Percentiles rank a stretch among this genome's conserved stretches.
Conservation (phyloP, 805 yeast genomes). For the Ogataea salicorniae region DNA sequence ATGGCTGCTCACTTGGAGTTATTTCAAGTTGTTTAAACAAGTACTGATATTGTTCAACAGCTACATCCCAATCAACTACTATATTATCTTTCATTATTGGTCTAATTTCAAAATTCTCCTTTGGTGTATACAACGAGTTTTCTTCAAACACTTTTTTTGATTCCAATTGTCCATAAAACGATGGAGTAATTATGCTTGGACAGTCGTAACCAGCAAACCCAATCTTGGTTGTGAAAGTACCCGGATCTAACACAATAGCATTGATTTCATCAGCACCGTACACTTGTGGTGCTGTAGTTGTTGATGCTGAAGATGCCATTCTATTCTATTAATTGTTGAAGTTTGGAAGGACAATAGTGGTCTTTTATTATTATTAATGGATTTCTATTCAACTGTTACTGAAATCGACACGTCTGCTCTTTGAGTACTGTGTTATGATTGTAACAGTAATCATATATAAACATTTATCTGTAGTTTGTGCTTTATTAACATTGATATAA, state of each 20-base stretch:
- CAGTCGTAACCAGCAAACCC: slow-evolving; percentile 93
- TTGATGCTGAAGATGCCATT: slow-evolving; percentile 14
- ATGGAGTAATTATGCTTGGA: slow-evolving; percentile 73
- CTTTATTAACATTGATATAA: too few relatives aligned
- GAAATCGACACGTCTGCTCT: too few relatives aligned
- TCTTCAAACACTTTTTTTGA: slow-evolving; percentile 26
- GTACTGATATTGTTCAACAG: slow-evolving; percentile 65
- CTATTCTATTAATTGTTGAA: not conserved
- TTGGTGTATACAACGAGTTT: slow-evolving; percentile 37
- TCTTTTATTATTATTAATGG: too few relatives aligned
- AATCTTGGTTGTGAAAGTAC: slow-evolving; percentile 73
- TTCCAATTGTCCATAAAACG: slow-evolving; percentile 46
- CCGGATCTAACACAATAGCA: slow-evolving; percentile 89
- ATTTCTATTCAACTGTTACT: too few relatives aligned
- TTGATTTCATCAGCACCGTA: slow-evolving; percentile 79
- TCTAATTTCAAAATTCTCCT: slow-evolving; percentile 45
- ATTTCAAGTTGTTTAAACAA: slow-evolving; percentile 50
- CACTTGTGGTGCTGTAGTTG: slow-evolving; percentile 41
- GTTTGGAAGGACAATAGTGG: too few relatives aligned
- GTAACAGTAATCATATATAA: too few relatives aligned
- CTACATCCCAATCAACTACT: slow-evolving; percentile 83
- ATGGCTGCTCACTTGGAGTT: slow-evolving; percentile 63
- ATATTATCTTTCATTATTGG: slow-evolving; percentile 58
- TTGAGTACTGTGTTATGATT: too few relatives aligned
- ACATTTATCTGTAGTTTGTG: too few relatives aligned